Base-by-base conservation (phyloP, 2,329 filamentous ascomycete species). In the Fusarium sp. region DNA sequence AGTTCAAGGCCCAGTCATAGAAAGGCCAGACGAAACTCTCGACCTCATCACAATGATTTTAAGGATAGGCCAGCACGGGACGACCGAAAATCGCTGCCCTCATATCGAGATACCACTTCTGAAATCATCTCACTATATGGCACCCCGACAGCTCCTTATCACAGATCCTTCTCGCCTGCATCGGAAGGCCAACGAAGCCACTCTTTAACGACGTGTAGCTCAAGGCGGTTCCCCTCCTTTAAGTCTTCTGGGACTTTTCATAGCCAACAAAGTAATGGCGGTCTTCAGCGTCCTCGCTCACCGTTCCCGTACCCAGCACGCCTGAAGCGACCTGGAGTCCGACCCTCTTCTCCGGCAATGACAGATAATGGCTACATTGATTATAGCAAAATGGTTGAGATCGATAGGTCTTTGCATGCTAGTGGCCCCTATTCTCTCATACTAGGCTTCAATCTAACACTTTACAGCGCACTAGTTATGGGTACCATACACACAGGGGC, bases 261-360 rank as follows among this genome's bases (percentile, higher is more conserved):
- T 62, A 85, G 82, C 59, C 81, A 82, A 32, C 76, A 78, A 20
- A 83, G 84, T 25, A 74, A 75, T 22, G 73, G 73, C 44, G 74
- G 77, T 30, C 70, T 83, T 50, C 85, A 86, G 67, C 81, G 85
- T n/a, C 84, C 86, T 47, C 81, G 85, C 30, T 88, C 87, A 22
- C 86, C 87, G 2, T 88, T 85, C 62, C 85, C 85, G 22, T 88
- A 88, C 60, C 86, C 86, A 25, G 83, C 85, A 45, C 83, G 86
- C 19, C 75, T 88, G 33, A 87, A 82, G 71, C 82, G 86, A 20
- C 85, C 85, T 19, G 84, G 84, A 5, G 77, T 84, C 37, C 79
- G 82, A 41, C 80, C 84, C 44, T 77, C 81, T 27, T 87, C 84
- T 14, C 84, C 84, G 15, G 82, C 83, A 46, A 71, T 85, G 52